Evolutionary conservation across 441 rosid genomes (phyloP).

Genomic region (Arabidopsis lyrata): DNA sequence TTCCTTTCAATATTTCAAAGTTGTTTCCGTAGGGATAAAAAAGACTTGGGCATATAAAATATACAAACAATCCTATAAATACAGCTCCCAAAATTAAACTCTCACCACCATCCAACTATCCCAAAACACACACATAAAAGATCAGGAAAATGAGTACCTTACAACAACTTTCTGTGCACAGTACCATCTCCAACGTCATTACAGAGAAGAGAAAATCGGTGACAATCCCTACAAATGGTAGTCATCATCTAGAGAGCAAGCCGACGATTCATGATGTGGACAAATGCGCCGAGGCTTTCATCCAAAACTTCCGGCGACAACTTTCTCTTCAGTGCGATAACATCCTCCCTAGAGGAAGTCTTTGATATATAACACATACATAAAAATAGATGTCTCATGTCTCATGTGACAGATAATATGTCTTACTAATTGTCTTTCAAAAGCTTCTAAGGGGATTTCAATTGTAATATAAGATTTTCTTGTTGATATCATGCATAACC

Average conservation of each 20-base stretch:
- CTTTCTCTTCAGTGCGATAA: constrained; percentile 58
- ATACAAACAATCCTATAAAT: constrained; percentile 31
- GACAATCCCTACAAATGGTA: not conserved
- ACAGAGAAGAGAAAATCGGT: constrained; percentile 40
- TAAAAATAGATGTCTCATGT: not conserved
- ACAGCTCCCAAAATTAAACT: constrained; percentile 8
- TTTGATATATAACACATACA: not conserved
- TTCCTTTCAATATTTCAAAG: constrained; percentile 10
- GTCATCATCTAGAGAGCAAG: constrained; percentile 30
- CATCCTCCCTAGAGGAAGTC: constrained; percentile 28
- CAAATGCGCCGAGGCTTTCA: constrained; percentile 82
- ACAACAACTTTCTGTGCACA: constrained; percentile 24
- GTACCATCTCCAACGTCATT: constrained; percentile 29
- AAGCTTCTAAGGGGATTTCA: constrained; percentile 8
- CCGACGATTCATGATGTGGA: constrained; percentile 55
- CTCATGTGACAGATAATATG: not conserved
- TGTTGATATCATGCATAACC: not conserved
- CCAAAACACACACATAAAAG: not conserved
- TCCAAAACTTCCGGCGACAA: constrained; percentile 76
- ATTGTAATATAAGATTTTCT: constrained; percentile 8
- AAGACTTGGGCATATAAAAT: constrained; percentile 9
- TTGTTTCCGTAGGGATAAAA: constrained; percentile 29
- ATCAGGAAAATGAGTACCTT: constrained; percentile 32
- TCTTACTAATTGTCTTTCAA: not conserved
- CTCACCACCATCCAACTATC: constrained; percentile 25